These are phyloP conservation scores for Linnemannia exigua DNA, from an alignment of 192 early-diverging fungal genomes.

Conservation along the genomic window DNA sequence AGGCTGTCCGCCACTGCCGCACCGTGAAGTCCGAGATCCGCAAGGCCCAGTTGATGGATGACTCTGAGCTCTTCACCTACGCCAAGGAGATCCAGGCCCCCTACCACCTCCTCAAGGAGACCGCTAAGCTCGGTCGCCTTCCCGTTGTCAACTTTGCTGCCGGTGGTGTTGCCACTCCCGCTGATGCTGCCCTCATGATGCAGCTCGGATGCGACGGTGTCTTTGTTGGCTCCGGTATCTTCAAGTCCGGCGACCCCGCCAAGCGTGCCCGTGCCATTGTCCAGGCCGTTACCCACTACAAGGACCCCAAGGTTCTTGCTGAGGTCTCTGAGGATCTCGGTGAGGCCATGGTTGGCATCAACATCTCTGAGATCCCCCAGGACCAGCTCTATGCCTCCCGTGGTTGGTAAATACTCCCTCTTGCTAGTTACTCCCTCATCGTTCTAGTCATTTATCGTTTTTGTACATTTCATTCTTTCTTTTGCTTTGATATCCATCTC, in stretches of 20 bases:
- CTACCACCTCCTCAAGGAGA: conserved; percentile 91
- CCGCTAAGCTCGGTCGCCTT: conserved; percentile 87
- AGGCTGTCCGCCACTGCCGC: conserved; percentile 97
- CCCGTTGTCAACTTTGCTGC: conserved; percentile 99
- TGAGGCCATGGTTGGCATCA: conserved; percentile 98
- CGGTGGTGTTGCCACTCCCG: conserved; percentile 97
- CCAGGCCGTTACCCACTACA: conserved; percentile 96
- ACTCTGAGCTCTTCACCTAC: conserved; percentile 94
- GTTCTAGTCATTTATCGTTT: conserved; percentile 2
- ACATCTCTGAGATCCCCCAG: conserved; percentile 77
- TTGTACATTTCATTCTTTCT: conserved; percentile 1
- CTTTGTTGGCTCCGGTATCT: conserved; percentile 98
- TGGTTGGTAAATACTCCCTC: conserved; percentile 68
- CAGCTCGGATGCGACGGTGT: conserved; percentile 98
- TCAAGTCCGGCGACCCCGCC: conserved; percentile 94
- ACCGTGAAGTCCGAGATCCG: conserved; percentile 91
- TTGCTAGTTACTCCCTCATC: neutral
- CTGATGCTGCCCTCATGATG: conserved; percentile 99
- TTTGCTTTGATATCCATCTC: conserved; percentile 6
- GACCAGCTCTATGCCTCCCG: conserved; percentile 72
- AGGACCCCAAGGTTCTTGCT: conserved; percentile 90
- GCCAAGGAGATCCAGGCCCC: conserved; percentile 98
- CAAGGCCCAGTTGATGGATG: conserved; percentile 84
- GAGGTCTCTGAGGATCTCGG: conserved; percentile 93
- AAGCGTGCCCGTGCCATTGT: conserved; percentile 97